Conservation (phyloP, 2,329 filamentous ascomycete genomes). For the Ilyonectria robusta region DNA sequence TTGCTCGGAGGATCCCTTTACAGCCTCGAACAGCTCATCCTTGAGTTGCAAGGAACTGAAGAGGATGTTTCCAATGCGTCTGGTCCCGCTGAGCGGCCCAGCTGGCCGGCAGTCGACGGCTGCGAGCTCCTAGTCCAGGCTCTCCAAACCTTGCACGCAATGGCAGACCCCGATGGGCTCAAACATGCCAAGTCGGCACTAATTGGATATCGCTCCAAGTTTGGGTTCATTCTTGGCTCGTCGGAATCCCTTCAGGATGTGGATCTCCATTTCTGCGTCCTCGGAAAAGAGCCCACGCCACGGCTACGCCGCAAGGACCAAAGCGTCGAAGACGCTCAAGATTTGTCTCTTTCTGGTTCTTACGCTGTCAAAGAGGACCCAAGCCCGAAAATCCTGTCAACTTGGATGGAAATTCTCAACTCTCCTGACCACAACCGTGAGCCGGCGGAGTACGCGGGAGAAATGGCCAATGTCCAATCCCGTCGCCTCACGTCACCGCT, state of each 20-base stretch:
- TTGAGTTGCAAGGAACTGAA: slow-evolving; percentile 34
- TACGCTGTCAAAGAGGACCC: slow-evolving; percentile 26
- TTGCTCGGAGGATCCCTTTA: slow-evolving; percentile 42
- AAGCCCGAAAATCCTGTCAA: slow-evolving; percentile 35
- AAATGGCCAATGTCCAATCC: slow-evolving; percentile 40
- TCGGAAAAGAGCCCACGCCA: slow-evolving; percentile 37
- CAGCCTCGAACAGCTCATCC: slow-evolving; percentile 43
- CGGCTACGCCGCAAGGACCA: slow-evolving; percentile 29
- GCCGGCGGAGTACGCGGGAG: slow-evolving; percentile 47
- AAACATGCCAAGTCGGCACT: slow-evolving; percentile 39
- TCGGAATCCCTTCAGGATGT: slow-evolving; percentile 45
- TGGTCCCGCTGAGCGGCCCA: neutral
- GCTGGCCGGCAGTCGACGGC: slow-evolving; percentile 42
- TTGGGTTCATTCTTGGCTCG: slow-evolving; percentile 43
- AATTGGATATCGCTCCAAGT: slow-evolving; percentile 40
- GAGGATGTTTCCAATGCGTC: neutral
- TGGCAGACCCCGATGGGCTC: slow-evolving; percentile 39
- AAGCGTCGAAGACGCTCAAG: slow-evolving; percentile 13
- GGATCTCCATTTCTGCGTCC: slow-evolving; percentile 37
- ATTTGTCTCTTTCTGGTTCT: slow-evolving; percentile 2
- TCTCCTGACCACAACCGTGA: slow-evolving; percentile 43
- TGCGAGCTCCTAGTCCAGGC: slow-evolving; percentile 39
- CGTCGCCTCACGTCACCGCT: slow-evolving; percentile 42
- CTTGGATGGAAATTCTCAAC: slow-evolving; percentile 42
- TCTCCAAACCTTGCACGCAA: slow-evolving; percentile 30